phyloP scores from a whole-genome alignment of 2,329 filamentous ascomycete species.

The Aspergillus sergii region DNA sequence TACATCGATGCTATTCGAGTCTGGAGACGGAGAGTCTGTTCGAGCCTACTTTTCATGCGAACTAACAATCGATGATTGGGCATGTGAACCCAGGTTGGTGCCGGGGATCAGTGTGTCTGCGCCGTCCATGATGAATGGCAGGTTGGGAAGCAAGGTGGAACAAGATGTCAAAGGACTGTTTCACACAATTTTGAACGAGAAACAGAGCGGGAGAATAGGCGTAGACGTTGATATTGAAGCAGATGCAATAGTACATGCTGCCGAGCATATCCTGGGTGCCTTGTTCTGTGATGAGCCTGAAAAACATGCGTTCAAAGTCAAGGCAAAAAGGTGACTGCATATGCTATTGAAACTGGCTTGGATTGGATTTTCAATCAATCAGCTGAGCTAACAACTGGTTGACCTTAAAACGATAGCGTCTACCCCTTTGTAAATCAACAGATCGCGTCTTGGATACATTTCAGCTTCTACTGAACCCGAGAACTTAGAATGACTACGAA shows the following conservation, averaged over 20 bases:
- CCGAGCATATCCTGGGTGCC: constrained; percentile 36
- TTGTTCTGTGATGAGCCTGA: constrained; percentile 29
- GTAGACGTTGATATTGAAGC: constrained; percentile 23
- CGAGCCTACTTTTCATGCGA: constrained; percentile 38
- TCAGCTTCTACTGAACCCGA: no score
- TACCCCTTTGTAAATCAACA: background rate
- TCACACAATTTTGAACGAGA: constrained; percentile 34
- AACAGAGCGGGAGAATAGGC: constrained; percentile 7
- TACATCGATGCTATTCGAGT: constrained; percentile 37
- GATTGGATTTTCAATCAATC: background rate
- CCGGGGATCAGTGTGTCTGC: constrained; percentile 39
- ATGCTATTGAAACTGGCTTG: background rate
- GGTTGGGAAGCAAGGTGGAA: constrained; percentile 33
- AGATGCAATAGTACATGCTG: constrained; percentile 37
- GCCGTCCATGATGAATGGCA: constrained; percentile 12
- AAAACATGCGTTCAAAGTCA: background rate
- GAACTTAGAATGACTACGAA: background rate
- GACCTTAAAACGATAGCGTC: background rate
- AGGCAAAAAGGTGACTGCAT: background rate
- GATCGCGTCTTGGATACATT: background rate
- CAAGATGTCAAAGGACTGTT: constrained; percentile 44
- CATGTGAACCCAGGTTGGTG: constrained; percentile 41
- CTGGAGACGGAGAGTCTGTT: constrained; percentile 10
- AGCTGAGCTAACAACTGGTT: background rate
- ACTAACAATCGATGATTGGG: constrained; percentile 42